Conservation (phyloP, 2,329 filamentous ascomycete genomes). For the Lasiodiplodia hormozganensis region DNA sequence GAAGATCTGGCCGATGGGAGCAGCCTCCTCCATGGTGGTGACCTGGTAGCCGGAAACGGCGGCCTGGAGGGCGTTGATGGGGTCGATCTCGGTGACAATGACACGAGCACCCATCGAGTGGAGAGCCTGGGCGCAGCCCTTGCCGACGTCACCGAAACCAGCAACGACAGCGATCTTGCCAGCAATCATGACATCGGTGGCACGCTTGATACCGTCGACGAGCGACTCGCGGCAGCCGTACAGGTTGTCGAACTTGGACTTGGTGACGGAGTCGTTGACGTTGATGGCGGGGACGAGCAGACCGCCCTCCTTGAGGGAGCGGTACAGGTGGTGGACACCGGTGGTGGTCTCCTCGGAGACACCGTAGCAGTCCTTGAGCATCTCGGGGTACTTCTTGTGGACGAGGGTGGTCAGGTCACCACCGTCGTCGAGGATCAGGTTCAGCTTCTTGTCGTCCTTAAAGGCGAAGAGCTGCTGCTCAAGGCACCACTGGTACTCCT, state of each 20-base stretch:
- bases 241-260: constrained; percentile 99
- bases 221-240: constrained; percentile 99
- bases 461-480: constrained; percentile 98
- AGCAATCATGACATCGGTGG: constrained; percentile 99
- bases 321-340: constrained; percentile 98
- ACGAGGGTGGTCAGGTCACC: constrained; percentile 96
- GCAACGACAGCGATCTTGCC: constrained; percentile 98
- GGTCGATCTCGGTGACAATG: constrained; percentile 95
- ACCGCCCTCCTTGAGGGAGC: constrained; percentile 77
- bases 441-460: constrained; percentile 95
- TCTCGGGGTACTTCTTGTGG: constrained; percentile 97
- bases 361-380: constrained; percentile 98
- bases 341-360: constrained; percentile 99
- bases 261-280: constrained; percentile 99
- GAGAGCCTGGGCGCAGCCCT: constrained; percentile 96
- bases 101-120: constrained; percentile 97
- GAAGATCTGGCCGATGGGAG: constrained; percentile 90
- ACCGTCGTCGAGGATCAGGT: constrained; percentile 98
- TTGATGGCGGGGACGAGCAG: constrained; percentile 95
- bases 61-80: constrained; percentile 99
- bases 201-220: constrained; percentile 99
- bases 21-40: constrained; percentile 97
- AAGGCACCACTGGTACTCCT: constrained; percentile 99
- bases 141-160: constrained; percentile 98
- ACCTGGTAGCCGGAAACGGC: constrained; percentile 98